Base-by-base conservation (phyloP, 495 filamentous ascomycete species). In the Podospora australis region DNA sequence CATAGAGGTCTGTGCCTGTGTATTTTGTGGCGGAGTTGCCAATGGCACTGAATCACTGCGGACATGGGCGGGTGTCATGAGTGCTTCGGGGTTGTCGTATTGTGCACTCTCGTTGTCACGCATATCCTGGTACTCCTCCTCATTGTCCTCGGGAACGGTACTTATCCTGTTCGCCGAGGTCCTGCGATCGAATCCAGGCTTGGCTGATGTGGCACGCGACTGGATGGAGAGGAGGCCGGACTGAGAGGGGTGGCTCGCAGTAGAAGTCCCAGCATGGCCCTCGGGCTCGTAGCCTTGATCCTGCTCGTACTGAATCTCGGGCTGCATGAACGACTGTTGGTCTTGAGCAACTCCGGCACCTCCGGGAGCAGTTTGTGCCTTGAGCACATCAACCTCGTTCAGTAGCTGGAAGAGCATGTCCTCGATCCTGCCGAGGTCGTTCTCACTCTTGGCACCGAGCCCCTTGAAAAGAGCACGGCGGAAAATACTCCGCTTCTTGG, bases 331-430 rank as follows among this genome's bases (percentile, higher is more conserved):
- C 1, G 75, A 77, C n/a, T 61, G 72, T 30, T 58, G 62, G 38
- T 62, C 66, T 6, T 69, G 64, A 51, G 65, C 69, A 53, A 62
- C 63, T 20, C 52, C 58, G 19, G 54, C 53, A 6, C 70, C 56
- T 40, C 63, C 61, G 42, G 65, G 59, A 36, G 68, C 67, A 22
- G 68, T 70, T 52, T 78, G 78, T 25, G 79, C 77, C 55, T 95
- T 95, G 40, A 99, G 71, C 26, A 81, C 84, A 58, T 96, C 89
- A 19, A 99, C 89, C 59, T 99, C 90, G 43, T 78, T 86, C 24
- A 97, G 80, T 25, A 99, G 73, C 60, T 92, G 88, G 50, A 87
- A 85, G 34, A 99, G 75, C 90, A 99, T 95, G 22, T 86, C 87
- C 69, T 99, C 94, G 55, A 99, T 95, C 64, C 86, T 88, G 46